These are phyloP conservation scores for Suhomyces bolitotheri DNA, from an alignment of 1,139 yeast species.

Conservation along the genomic window DNA sequence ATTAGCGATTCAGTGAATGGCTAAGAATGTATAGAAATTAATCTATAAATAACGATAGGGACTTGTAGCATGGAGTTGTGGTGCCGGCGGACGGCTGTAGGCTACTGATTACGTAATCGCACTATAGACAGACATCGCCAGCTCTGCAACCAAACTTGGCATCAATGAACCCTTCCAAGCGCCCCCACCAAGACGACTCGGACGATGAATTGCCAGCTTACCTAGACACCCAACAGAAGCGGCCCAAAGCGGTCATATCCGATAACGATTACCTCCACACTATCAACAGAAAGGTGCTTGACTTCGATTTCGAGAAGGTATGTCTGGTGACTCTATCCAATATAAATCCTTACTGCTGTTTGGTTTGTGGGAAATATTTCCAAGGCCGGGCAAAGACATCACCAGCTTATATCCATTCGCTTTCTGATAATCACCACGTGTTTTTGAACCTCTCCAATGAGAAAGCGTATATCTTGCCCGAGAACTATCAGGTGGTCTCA, in stretches of 20 bases:
- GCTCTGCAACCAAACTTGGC: no score
- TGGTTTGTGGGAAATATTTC: conserved; percentile 71
- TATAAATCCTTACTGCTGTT: conserved; percentile 67
- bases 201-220: not conserved
- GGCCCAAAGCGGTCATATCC: not conserved
- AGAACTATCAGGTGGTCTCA: conserved; percentile 43
- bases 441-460: conserved; percentile 54
- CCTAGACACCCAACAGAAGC: not conserved
- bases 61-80: no score
- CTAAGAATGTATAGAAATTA: not conserved
- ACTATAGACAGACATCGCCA: no score
- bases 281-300: conserved; percentile 53
- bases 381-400: conserved; percentile 66
- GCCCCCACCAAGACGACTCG: not conserved
- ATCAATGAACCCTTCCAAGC: no score
- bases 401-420: conserved; percentile 68
- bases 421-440: conserved; percentile 62
- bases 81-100: no score
- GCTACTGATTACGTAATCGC: no score
- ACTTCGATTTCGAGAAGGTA: conserved; percentile 69
- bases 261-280: conserved; percentile 48
- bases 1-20: conserved; percentile 63
- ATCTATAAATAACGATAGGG: no score
- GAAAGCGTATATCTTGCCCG: conserved; percentile 62
- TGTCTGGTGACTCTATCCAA: conserved; percentile 65